Base-by-base conservation (phyloP, 192 early-diverging fungal species). In the Coemansia interrupta region DNA sequence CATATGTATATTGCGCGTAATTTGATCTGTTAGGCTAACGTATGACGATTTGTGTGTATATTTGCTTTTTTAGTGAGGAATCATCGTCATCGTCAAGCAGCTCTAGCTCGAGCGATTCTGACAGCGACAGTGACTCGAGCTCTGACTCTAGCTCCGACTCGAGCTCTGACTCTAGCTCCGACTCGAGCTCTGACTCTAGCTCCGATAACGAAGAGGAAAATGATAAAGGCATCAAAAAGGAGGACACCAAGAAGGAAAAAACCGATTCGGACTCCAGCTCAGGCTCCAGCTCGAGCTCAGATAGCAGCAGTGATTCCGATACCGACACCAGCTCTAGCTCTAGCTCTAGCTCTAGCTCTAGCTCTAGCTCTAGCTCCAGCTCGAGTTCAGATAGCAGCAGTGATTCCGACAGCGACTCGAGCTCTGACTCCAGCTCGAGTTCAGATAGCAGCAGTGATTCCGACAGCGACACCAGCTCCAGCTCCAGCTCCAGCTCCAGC, bases 111-210 rank as follows among this genome's bases (percentile, higher is more conserved):
- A n/a, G 14, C 9, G 56, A 57, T 5, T 57, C 53, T 12, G 32
- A 36, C 10, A 26, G 26, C 26, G 26, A 26, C 26, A 26, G 26
- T 4, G 26, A 26, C 10, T 36, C 32, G 32, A 30, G 26, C 53
- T 49, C 44, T 26, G 53, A 56, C 24, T 68, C 66, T 12, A 41
- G 41, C 36, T 66, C 64, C 18, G 46, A 49, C 18, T 47, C 44
- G 38, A 47, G 36, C 46, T 49, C 44, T 26, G 53, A 56, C 24
- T 68, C 66, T 12, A 41, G 41, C 36, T 66, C 64, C 18, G 46
- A 49, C 18, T 47, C 44, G 38, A 47, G 36, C 46, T 49, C 44
- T 26, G 53, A 56, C 24, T 68, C 66, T 12, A 41, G 41, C 36
- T 66, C 64, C 18, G 46, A 59, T 43, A 28, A 59, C n/a, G n/a